A percentile compares a stretch with the other conserved stretches of the same genome.
These are phyloP conservation scores for Psilocybe subaeruginosa DNA, from an alignment of 768 basidiomycete species.

Conservation along the genomic window DNA sequence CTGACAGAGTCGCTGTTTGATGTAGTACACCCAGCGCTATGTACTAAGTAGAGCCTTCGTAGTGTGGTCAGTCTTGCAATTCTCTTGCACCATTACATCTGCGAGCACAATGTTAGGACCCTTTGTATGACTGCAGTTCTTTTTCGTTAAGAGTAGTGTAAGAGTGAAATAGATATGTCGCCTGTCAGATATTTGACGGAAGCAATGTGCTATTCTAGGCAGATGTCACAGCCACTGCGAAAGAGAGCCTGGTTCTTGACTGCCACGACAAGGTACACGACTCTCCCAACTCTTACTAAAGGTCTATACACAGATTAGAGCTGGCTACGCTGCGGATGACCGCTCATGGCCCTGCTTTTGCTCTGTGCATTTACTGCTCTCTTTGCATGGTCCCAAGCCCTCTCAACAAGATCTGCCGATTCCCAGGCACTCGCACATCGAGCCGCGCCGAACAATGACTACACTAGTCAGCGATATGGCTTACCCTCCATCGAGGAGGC, in stretches of 20 bases:
- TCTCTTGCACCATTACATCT: too few relatives aligned
- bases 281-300: background rate
- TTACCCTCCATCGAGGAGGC: slow-evolving; percentile 5
- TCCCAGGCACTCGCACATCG: slow-evolving; percentile 5
- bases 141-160: too few relatives aligned
- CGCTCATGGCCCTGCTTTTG: slow-evolving; percentile 11
- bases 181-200: background rate
- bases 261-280: slow-evolving; percentile 1
- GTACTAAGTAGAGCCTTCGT: too few relatives aligned
- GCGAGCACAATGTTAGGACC: too few relatives aligned
- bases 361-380: slow-evolving; percentile 8
- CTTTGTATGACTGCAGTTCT: too few relatives aligned
- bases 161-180: too few relatives aligned
- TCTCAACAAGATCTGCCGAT: slow-evolving; percentile 1
- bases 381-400: background rate
- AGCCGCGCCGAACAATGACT: slow-evolving; percentile 1
- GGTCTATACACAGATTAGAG: background rate
- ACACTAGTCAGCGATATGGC: slow-evolving; percentile 5
- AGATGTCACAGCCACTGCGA: slow-evolving; percentile 1
- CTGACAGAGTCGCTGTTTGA: too few relatives aligned
- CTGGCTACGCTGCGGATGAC: slow-evolving; percentile 8
- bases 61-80: too few relatives aligned
- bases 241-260: background rate
- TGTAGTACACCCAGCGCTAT: too few relatives aligned
- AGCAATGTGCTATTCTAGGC: background rate